These are phyloP conservation scores for Nigrospora osmanthi DNA, from an alignment of 2,329 filamentous ascomycete genomes.

Conservation along the genomic window DNA sequence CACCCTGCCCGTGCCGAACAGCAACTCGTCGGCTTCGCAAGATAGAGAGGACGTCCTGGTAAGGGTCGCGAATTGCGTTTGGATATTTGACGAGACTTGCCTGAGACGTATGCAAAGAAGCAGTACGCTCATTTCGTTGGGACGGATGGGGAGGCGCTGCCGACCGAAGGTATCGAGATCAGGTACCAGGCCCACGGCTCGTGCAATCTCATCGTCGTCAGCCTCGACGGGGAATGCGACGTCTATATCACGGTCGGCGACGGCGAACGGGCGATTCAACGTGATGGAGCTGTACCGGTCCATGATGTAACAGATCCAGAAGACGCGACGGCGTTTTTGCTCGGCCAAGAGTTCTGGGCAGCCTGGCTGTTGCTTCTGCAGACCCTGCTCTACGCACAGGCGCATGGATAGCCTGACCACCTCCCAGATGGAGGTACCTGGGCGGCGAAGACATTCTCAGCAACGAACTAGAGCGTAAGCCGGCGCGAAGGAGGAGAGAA, in stretches of 20 bases:
- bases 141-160: constrained; percentile 1
- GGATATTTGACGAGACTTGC: constrained; percentile 30
- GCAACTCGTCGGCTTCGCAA: constrained; percentile 2
- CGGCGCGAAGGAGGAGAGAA: too few relatives aligned
- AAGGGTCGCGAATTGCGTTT: constrained; percentile 15
- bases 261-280: constrained; percentile 31
- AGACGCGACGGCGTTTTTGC: constrained; percentile 29
- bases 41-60: background rate
- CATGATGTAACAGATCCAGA: constrained; percentile 37
- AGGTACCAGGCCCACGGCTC: constrained; percentile 1
- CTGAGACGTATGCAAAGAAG: constrained; percentile 28
- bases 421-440: constrained; percentile 30
- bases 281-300: constrained; percentile 34
- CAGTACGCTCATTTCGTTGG: constrained; percentile 28
- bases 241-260: constrained; percentile 28
- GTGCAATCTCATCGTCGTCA: constrained; percentile 22
- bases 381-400: constrained; percentile 28
- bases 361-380: constrained; percentile 15
- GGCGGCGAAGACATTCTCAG: too few relatives aligned
- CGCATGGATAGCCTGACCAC: constrained; percentile 29
- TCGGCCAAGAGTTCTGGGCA: constrained; percentile 17
- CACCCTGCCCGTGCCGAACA: constrained; percentile 11
- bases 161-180: constrained; percentile 4
- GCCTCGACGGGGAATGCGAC: constrained; percentile 25
- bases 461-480: too few relatives aligned